Conservation (phyloP, 345 rosid genomes). For the Barbarea vulgaris region DNA sequence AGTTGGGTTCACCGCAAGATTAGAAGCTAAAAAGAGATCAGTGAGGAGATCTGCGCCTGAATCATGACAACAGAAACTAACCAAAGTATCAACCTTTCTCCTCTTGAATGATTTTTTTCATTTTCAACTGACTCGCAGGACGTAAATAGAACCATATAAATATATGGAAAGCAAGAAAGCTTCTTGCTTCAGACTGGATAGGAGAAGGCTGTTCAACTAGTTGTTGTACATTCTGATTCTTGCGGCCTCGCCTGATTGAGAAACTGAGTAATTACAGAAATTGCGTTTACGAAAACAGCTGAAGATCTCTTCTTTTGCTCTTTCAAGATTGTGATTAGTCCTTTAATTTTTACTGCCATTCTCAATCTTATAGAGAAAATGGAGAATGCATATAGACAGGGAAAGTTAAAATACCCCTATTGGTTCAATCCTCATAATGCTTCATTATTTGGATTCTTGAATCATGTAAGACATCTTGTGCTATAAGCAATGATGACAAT, state of each 20-base stretch:
- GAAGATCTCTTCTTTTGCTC: slow-evolving; percentile 29
- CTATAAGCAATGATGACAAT: slow-evolving; percentile 27
- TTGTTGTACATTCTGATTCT: slow-evolving; percentile 39
- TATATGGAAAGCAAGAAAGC: slow-evolving; percentile 15
- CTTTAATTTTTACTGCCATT: neutral
- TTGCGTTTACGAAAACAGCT: slow-evolving; percentile 18
- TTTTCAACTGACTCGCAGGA: slow-evolving; percentile 27
- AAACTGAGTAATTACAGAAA: slow-evolving; percentile 3
- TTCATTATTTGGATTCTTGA: slow-evolving; percentile 33
- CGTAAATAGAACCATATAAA: slow-evolving; percentile 27
- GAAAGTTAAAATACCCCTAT: slow-evolving; percentile 4
- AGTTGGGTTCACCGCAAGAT: slow-evolving; percentile 70
- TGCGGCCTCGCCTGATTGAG: slow-evolving; percentile 12
- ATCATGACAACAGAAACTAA: slow-evolving; percentile 15
- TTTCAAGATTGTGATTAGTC: slow-evolving; percentile 23
- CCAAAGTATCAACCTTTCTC: neutral
- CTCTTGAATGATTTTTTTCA: slow-evolving; percentile 13
- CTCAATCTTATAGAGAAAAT: slow-evolving; percentile 6
- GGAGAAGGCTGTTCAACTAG: slow-evolving; percentile 18
- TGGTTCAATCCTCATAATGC: slow-evolving; percentile 6
- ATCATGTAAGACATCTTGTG: slow-evolving; percentile 27
- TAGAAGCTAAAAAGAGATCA: slow-evolving; percentile 43
- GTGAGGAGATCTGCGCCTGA: slow-evolving; percentile 36
- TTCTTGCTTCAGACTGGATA: slow-evolving; percentile 20
- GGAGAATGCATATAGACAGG: slow-evolving; percentile 21